Percentiles rank a stretch among this genome's conserved stretches.
These are phyloP conservation scores for Colletotrichum sp. DNA, from an alignment of 2,329 filamentous ascomycete species.

Conservation along the genomic window DNA sequence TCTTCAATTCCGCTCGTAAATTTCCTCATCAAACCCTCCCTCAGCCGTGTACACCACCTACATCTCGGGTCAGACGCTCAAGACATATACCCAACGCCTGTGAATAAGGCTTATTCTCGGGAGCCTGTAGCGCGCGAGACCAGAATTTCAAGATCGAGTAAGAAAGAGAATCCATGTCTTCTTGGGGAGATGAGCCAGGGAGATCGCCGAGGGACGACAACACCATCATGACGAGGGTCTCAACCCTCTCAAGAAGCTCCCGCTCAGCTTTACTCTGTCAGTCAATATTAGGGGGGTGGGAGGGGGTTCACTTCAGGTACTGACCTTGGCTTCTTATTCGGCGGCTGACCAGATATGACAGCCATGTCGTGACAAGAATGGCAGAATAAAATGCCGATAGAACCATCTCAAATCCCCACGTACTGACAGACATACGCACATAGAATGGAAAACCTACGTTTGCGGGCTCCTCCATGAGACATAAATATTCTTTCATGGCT, in stretches of 20 bases:
- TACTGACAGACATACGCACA: not conserved
- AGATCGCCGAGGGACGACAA: not conserved
- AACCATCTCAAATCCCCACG: not conserved
- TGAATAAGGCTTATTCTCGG: not conserved
- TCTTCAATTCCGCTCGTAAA: not conserved
- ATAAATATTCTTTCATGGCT: not conserved
- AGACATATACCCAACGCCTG: not conserved
- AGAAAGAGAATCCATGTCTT: not conserved
- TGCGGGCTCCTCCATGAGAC: not conserved
- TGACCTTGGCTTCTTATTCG: not conserved
- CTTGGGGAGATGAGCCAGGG: not conserved
- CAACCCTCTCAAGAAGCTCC: no score
- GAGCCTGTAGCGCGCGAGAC: not conserved
- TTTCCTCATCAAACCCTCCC: not conserved
- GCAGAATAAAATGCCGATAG: not conserved
- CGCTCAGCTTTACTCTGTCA: not conserved
- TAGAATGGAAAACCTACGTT: not conserved
- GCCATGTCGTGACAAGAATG: not conserved
- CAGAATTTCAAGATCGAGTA: not conserved
- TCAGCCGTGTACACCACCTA: rapidly evolving
- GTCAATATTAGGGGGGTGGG: no score
- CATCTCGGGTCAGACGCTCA: not conserved
- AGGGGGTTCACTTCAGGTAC: rapidly evolving
- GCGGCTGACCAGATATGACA: not conserved
- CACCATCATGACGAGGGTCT: not conserved